Evolutionary conservation across 2,329 filamentous ascomycete genomes (phyloP).

Genomic region (Epichloe sibirici): DNA sequence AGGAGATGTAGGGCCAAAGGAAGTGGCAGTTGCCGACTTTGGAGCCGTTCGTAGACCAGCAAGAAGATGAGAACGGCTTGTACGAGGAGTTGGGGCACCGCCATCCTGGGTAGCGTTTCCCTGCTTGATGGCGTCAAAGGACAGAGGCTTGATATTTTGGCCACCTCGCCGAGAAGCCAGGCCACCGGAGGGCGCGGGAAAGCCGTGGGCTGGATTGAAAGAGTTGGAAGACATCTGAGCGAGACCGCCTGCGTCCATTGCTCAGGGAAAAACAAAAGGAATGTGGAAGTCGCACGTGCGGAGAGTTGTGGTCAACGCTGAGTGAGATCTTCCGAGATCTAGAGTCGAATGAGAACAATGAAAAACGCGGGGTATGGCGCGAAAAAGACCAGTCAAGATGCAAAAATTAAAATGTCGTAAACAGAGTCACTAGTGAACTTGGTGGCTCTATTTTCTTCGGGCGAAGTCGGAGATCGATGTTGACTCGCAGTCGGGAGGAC

Average conservation of each 20-base stretch:
- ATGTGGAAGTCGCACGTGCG: background rate
- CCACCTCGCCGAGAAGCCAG: constrained; percentile 78
- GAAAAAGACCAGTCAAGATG: background rate
- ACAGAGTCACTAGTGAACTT: background rate
- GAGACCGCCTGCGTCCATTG: constrained; percentile 95
- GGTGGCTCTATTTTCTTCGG: background rate
- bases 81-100: constrained; percentile 70
- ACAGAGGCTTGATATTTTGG: constrained; percentile 82
- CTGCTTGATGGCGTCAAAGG: constrained; percentile 58
- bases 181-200: constrained; percentile 66
- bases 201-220: constrained; percentile 56
- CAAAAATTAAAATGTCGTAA: background rate
- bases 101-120: constrained; percentile 57
- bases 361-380: background rate
- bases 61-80: constrained; percentile 86
- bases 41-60: constrained; percentile 88
- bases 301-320: background rate
- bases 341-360: background rate
- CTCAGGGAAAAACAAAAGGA: constrained; percentile 20
- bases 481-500: background rate
- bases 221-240: constrained; percentile 96
- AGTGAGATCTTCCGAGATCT: background rate
- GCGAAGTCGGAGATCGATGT: background rate
- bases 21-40: constrained; percentile 65
- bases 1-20: constrained; percentile 57